phyloP scores from a whole-genome alignment of 2,329 filamentous ascomycete genomes.

The Metarhizium album region DNA sequence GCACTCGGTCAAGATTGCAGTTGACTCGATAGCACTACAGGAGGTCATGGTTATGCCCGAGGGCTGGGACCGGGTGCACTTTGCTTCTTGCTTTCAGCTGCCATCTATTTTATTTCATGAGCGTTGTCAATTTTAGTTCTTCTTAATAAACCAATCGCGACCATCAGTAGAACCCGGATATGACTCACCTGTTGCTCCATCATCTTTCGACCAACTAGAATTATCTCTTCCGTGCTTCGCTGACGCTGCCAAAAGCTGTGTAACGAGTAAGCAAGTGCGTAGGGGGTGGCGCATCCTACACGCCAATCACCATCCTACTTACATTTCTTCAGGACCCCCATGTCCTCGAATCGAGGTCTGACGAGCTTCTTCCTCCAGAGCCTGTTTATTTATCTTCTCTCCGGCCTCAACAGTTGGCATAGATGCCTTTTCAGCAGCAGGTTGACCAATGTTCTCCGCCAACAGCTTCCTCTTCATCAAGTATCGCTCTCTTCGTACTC shows the following conservation, averaged over 20 bases:
- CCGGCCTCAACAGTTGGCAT: constrained; percentile 37
- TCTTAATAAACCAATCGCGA: background rate
- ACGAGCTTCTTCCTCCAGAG: constrained; percentile 53
- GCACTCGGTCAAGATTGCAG: background rate
- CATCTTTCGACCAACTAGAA: constrained; percentile 42
- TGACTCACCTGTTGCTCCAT: constrained; percentile 35
- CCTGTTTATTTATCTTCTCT: constrained; percentile 53
- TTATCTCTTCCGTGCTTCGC: constrained; percentile 44
- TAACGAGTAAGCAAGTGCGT: background rate
- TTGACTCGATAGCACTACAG: background rate
- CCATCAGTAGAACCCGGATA: background rate
- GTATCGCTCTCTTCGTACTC: constrained; percentile 74
- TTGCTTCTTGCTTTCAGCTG: background rate
- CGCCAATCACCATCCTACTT: constrained; percentile 13
- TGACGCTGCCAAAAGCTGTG: constrained; percentile 52
- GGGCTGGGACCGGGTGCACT: background rate
- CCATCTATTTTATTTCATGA: background rate
- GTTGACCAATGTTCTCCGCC: constrained; percentile 56
- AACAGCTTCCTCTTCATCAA: constrained; percentile 69
- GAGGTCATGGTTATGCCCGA: background rate
- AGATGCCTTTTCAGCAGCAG: constrained; percentile 37
- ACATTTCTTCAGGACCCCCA: constrained; percentile 41
- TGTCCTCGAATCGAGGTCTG: constrained; percentile 37
- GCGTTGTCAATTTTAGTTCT: background rate
- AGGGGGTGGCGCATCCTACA: background rate